Evolutionary conservation across 2,329 filamentous ascomycete species (phyloP), one percentile per base, ranked within the genome.

Genomic region (Ramularia collo-cygni): DNA sequence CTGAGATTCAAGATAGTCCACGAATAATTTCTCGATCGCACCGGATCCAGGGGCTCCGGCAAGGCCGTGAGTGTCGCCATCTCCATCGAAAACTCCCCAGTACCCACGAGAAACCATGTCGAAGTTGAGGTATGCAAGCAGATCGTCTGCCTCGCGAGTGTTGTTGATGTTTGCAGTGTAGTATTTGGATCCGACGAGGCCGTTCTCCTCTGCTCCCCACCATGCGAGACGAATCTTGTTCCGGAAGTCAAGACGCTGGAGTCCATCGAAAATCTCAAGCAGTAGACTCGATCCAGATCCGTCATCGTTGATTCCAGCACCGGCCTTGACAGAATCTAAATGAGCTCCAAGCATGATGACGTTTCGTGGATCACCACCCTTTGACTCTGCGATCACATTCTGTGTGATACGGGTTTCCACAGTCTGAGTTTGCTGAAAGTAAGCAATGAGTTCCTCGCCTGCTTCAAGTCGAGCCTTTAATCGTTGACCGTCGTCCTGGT

Each of bases 341-440:
- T 65, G 63, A 5, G 57, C 62, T n/a, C 61, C 63, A 10, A 79
- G 59, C 38, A 75, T 69, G 34, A 81, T 64, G 18, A 74, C 65
- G 53, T 79, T 77, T 45, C 75, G 60, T 10, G 72, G 69, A 55
- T 80, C 72, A 29, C 77, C 77, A 8, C 59, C 61, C 45, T 69
- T 72, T 8, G 76, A 75, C 51, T 77, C 71, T 3, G 77, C 78
- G 46, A 81, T 70, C 18, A 81, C 67, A 50, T 81, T 80, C 58
- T 64, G 64, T 1, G 66, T 67, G 8, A 65, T 61, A 45, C 68
- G 68, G 48, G 70, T 63, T 19, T 69, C 54, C 41, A 64, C 52
- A 16, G 66, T 64, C 30, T 69, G 55, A n/a, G 75, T 66, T 18
- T 62, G 53, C 28, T 40, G 41, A 8, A 75, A 48, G 2, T 52